Base-by-base conservation (phyloP, 495 filamentous ascomycete genomes). In the Staphylotrichum longicolle region DNA sequence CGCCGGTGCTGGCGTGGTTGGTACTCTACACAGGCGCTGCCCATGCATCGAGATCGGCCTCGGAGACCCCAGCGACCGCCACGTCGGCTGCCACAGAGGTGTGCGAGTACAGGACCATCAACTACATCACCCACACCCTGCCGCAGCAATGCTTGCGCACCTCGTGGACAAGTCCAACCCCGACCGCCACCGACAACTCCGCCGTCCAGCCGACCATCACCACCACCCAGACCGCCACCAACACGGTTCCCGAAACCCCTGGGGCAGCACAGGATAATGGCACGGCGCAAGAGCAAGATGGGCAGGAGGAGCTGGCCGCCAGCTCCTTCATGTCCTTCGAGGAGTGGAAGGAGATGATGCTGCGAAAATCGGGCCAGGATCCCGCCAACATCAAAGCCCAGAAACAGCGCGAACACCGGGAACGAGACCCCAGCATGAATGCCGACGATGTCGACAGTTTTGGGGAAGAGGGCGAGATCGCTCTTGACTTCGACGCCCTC, bases 321-420 rank as follows among this genome's bases (percentile, higher is more conserved):
- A 87, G 86, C 35, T 87, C 91, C 37, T 98, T 98, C 70, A 88
- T 98, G 54, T 97, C 94, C 0, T 98, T 98, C 67, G 94, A 97
- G 69, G 93, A 98, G 65, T 98, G 94, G 94, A 97, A 95, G 76
- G 90, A 89, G 68, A 90, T 93, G 78, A 96, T 96, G 73, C 78
- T 97, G 11, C 91, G 86, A 40, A 91, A 90, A 68, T 87, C 84
- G 4, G 94, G 91, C 3, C 93, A 95, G 68, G 92, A 92, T 27
- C 85, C 84, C 8, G 86, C 94, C 58, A 83, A 88, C 65, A 80
- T 91, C 34, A 88, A 85, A 35, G 70, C 79, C 4, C 80, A 80
- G 52, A 77, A 68, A 60, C 70, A 63, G 32, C 74, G 71, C 37
- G 75, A 78, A 40, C 72, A 70, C 47, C 63, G 68, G 30, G 70